Base-by-base conservation (phyloP, 768 basidiomycete genomes). In the Dioszegia aurantiaca region DNA sequence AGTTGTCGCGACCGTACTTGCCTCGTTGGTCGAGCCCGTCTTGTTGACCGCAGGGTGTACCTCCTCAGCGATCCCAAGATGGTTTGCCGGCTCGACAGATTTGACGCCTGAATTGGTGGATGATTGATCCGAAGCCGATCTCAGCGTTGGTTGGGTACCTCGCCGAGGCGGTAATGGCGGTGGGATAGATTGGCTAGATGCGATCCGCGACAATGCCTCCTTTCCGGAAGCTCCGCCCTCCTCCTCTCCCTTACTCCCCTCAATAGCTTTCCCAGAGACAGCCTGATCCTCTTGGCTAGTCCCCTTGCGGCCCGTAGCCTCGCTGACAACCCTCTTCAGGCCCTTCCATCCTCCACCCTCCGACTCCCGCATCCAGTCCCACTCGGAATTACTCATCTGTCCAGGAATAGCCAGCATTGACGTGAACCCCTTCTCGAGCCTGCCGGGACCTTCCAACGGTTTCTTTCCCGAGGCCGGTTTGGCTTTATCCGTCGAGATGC, bases 341-440 rank as follows among this genome's bases (percentile, higher is more conserved):
- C 51, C 46, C 23, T 53, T 53, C 51, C 23, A 26, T 11, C 36
- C 36, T 17, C 37, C 51, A 14, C 36, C 36, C 19, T 31, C 16
- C 23, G 21, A 11, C 21, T 39, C 51, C 11, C 51, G 40, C 17
- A 21, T 40, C 51, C 51, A 53, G 26, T 53, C 51, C n/a, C 21
- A 53, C 2, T 53, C 51, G 4, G 51, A 24, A 27, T 23, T 39
- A 26, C 37, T 40, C 12, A 40, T 37, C 39, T 21, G 9, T 6
- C 51, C 51, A 28, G 51, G 51, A 8, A 53, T 23, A 27, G 36
- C 37, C 12, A 53, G 26, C 19, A 53, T 23, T 3, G 36, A 24
- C 4, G 51, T 40, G 30, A 53, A 53, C 1, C 37, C 21, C 24
- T 36, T 39, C 3, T 26, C 39, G 21, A 53, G 2, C 36, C 51